A percentile compares a stretch with the other conserved stretches of the same genome.
Conservation (phyloP, 805 yeast species). For the Lipomyces mesembrius region DNA sequence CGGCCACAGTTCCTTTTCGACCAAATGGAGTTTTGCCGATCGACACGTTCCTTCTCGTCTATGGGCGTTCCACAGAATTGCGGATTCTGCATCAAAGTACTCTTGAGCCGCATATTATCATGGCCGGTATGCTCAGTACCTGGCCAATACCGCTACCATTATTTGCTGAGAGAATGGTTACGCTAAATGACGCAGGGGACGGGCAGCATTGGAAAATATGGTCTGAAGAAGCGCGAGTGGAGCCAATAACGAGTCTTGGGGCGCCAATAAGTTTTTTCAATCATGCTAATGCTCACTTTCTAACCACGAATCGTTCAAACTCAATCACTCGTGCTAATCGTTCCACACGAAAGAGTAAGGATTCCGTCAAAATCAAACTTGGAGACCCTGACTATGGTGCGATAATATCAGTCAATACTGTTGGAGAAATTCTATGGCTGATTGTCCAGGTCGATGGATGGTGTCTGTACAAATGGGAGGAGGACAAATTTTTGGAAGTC, state of each 20-base stretch:
- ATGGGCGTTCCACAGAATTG: slow-evolving; percentile 36
- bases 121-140: slow-evolving; percentile 30
- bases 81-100: slow-evolving; percentile 34
- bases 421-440: slow-evolving; percentile 35
- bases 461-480: slow-evolving; percentile 37
- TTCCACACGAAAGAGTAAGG: slow-evolving; percentile 13
- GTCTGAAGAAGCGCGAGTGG: slow-evolving; percentile 35
- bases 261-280: slow-evolving; percentile 24
- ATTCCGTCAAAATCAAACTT: slow-evolving; percentile 7
- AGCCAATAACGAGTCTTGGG: slow-evolving; percentile 30
- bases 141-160: slow-evolving; percentile 37
- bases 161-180: slow-evolving; percentile 35
- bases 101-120: slow-evolving; percentile 31
- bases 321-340: background rate
- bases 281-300: slow-evolving; percentile 15
- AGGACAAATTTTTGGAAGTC: slow-evolving; percentile 25
- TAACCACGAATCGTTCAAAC: slow-evolving; percentile 2
- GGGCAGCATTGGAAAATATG: slow-evolving; percentile 37
- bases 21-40: slow-evolving; percentile 30
- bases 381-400: slow-evolving; percentile 30
- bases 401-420: slow-evolving; percentile 24
- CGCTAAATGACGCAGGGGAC: slow-evolving; percentile 29
- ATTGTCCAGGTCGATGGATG: slow-evolving; percentile 32
- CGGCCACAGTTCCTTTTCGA: slow-evolving; percentile 35
- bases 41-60: slow-evolving; percentile 28